Conservation (phyloP, 768 basidiomycete species). For the Kwoniella botswanensis region DNA sequence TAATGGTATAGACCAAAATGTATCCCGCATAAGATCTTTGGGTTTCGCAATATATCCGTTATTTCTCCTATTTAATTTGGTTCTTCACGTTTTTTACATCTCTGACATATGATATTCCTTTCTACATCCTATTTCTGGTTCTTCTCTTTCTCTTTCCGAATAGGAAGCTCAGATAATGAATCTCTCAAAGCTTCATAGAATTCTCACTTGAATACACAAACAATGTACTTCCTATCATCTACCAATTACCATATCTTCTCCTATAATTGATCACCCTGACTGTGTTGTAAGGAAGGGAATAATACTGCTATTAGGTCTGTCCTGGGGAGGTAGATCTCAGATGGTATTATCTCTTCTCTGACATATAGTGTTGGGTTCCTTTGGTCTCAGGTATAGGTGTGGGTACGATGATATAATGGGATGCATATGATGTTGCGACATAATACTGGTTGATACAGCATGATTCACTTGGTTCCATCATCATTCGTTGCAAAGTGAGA, state of each 20-base stretch:
- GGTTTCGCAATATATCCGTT: no score
- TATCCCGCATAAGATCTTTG: no score
- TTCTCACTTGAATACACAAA: not conserved
- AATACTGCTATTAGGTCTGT: not conserved
- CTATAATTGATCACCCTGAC: no score
- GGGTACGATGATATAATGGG: not conserved
- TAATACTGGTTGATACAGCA: not conserved
- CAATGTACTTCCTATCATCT: not conserved
- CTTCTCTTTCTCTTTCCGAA: not conserved
- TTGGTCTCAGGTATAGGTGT: not conserved
- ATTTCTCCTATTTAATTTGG: no score
- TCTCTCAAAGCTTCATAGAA: not conserved
- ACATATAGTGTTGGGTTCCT: no score
- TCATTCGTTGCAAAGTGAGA: not conserved
- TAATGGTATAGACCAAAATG: no score
- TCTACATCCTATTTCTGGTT: no score
- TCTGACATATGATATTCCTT: no score
- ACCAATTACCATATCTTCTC: not conserved
- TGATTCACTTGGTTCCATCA: not conserved
- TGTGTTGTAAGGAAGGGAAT: no score
- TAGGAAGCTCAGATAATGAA: not conserved
- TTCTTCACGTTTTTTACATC: no score
- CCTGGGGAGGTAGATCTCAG: slow-evolving; percentile 4
- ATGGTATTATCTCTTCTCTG: not conserved
- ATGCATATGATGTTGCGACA: not conserved